phyloP scores from a whole-genome alignment of 2,329 filamentous ascomycete species.

The Aspergillus quadrilineatus region DNA sequence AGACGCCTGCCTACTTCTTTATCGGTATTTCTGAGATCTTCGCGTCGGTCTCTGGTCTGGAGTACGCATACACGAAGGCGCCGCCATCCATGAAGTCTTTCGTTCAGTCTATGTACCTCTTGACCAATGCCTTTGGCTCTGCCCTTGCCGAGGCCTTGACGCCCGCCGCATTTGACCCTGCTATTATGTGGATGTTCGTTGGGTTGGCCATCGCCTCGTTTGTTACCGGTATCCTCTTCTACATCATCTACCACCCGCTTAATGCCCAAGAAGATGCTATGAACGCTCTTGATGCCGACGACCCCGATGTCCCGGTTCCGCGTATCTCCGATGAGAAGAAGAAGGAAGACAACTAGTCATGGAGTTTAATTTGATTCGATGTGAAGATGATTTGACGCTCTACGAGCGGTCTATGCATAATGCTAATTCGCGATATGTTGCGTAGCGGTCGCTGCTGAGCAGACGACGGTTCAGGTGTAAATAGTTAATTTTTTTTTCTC shows the following conservation, averaged over 20 bases:
- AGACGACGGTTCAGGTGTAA: background rate
- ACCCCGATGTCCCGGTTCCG: slow-evolving; percentile 23
- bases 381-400: background rate
- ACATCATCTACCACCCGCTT: slow-evolving; percentile 49
- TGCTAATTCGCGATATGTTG: background rate
- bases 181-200: slow-evolving; percentile 66
- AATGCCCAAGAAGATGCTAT: slow-evolving; percentile 52
- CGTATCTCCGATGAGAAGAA: background rate
- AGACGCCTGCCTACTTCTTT: slow-evolving; percentile 46
- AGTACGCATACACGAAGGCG: slow-evolving; percentile 75
- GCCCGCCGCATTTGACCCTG: slow-evolving; percentile 61
- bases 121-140: slow-evolving; percentile 59
- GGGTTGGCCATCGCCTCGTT: slow-evolving; percentile 54
- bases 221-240: slow-evolving; percentile 55
- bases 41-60: slow-evolving; percentile 66
- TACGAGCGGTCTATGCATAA: background rate
- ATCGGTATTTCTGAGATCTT: slow-evolving; percentile 56
- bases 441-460: slow-evolving; percentile 1
- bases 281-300: slow-evolving; percentile 49
- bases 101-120: slow-evolving; percentile 56
- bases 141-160: slow-evolving; percentile 63
- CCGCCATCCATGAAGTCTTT: slow-evolving; percentile 67
- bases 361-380: background rate
- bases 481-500: background rate
- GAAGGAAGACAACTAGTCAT: background rate